Conservation (phyloP, 1,284 basidiomycete species). For the Neolentinus lepideus region DNA sequence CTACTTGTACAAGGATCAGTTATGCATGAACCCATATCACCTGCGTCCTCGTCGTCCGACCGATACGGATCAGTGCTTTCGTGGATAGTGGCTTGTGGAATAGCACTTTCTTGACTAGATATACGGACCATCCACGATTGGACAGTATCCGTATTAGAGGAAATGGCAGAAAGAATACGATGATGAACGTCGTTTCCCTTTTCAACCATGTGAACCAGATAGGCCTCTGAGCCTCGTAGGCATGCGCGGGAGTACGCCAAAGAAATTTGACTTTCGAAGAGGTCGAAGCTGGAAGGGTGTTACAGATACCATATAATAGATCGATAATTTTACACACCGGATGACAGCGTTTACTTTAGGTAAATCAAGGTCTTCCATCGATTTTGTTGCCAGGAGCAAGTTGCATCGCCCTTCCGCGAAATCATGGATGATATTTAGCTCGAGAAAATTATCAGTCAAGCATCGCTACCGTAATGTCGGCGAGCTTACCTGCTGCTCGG, state of each 20-base stretch:
- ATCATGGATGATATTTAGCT: conserved; percentile 35
- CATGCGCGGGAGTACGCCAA: conserved; percentile 44
- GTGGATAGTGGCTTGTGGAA: conserved; percentile 37
- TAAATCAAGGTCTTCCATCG: conserved; percentile 49
- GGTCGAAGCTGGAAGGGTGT: conserved; percentile 41
- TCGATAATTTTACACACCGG: conserved; percentile 34
- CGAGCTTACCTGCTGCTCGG: conserved; percentile 35
- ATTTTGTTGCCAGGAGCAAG: conserved; percentile 51
- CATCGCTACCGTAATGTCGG: conserved; percentile 9
- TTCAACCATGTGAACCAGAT: conserved; percentile 59
- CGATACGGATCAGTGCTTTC: conserved; percentile 34
- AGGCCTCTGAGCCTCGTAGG: conserved; percentile 36
- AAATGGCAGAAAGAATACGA: conserved; percentile 31
- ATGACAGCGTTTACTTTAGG: conserved; percentile 48
- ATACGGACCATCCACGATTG: conserved; percentile 41
- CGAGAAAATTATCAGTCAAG: background rate
- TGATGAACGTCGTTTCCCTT: conserved; percentile 47
- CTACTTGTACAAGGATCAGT: conserved; percentile 52
- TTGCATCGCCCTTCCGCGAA: conserved; percentile 53
- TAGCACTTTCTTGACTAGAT: conserved; percentile 28
- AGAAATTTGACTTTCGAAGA: conserved; percentile 53
- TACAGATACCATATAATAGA: background rate
- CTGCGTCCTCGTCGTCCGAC: conserved; percentile 41
- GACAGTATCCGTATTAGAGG: conserved; percentile 20
- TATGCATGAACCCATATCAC: conserved; percentile 27